Evolutionary conservation across 257 asterid genomes (phyloP).

Genomic region (Nicotiana tomentosiformis): DNA sequence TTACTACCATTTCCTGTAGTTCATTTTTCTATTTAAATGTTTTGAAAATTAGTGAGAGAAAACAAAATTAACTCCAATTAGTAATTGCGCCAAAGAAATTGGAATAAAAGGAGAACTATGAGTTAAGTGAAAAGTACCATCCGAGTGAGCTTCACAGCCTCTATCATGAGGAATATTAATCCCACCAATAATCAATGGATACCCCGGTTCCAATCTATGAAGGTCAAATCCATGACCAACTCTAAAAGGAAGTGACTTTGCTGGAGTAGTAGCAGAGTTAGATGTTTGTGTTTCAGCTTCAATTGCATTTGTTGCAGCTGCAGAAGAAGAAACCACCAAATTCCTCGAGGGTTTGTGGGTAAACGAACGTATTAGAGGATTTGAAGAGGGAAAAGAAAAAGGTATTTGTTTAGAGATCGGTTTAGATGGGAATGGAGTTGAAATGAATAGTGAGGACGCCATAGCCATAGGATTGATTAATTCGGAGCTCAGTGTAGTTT

Average conservation of each 20-base stretch:
- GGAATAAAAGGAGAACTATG: neutral
- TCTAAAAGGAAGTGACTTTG: constrained; percentile 70
- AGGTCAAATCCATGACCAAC: constrained; percentile 95
- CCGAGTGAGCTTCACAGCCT: constrained; percentile 96
- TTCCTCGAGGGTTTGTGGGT: neutral
- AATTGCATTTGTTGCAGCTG: constrained; percentile 33
- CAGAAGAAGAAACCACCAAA: constrained; percentile 15
- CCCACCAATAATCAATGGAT: constrained; percentile 84
- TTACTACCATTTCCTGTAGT: no score
- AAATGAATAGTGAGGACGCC: constrained; percentile 20
- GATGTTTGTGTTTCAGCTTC: constrained; percentile 33
- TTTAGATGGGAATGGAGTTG: constrained; percentile 14
- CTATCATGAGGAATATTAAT: constrained; percentile 69
- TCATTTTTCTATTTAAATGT: no score
- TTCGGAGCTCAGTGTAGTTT: neutral
- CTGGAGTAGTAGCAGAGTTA: constrained; percentile 17
- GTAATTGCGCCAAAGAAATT: neutral
- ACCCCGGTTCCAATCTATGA: constrained; percentile 86
- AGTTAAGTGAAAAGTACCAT: constrained; percentile 37
- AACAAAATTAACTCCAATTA: neutral
- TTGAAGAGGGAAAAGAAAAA: neutral
- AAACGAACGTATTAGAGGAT: neutral
- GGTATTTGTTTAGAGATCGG: neutral
- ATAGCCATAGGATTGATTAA: constrained; percentile 18
- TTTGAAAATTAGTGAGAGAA: no score